Evolutionary conservation across 306 rosid species (phyloP).

Genomic region (Crotalaria pallida): DNA sequence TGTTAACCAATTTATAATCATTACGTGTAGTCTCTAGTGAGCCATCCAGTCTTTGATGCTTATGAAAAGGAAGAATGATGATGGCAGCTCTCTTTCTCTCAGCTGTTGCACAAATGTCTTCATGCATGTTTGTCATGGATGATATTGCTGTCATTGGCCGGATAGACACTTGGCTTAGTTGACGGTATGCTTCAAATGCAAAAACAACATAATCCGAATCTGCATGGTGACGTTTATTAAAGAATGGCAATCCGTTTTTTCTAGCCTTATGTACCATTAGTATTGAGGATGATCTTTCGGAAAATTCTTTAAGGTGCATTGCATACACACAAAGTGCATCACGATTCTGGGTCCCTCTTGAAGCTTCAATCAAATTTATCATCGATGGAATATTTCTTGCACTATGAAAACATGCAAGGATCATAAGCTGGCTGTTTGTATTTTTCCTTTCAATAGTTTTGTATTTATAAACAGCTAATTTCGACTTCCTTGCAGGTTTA

Average conservation of each 20-base stretch:
- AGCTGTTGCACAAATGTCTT: constrained; percentile 77
- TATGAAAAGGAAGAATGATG: constrained; percentile 82
- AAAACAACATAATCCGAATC: constrained; percentile 45
- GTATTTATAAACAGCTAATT: constrained; percentile 46
- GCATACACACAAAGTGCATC: constrained; percentile 68
- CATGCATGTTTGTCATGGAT: constrained; percentile 57
- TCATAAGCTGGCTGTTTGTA: constrained; percentile 48
- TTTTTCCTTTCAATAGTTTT: constrained; percentile 53
- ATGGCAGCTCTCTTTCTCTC: constrained; percentile 55
- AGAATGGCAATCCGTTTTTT: constrained; percentile 74
- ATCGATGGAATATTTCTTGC: constrained; percentile 63
- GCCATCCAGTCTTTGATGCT: constrained; percentile 76
- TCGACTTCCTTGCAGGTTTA: constrained; percentile 50
- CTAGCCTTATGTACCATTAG: constrained; percentile 76
- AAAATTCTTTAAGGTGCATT: constrained; percentile 77
- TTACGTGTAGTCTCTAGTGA: constrained; percentile 44
- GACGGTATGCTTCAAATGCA: constrained; percentile 67
- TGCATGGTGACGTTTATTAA: constrained; percentile 41
- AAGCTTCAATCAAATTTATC: constrained; percentile 69
- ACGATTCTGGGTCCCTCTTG: constrained; percentile 59
- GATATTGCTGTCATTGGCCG: constrained; percentile 83
- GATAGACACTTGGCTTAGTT: constrained; percentile 61
- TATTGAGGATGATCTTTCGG: constrained; percentile 84
- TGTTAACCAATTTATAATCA: constrained; percentile 57
- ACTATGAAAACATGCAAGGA: constrained; percentile 65